phyloP scores from a whole-genome alignment of 805 yeast genomes.

The Suhomyces xylopsoci region DNA sequence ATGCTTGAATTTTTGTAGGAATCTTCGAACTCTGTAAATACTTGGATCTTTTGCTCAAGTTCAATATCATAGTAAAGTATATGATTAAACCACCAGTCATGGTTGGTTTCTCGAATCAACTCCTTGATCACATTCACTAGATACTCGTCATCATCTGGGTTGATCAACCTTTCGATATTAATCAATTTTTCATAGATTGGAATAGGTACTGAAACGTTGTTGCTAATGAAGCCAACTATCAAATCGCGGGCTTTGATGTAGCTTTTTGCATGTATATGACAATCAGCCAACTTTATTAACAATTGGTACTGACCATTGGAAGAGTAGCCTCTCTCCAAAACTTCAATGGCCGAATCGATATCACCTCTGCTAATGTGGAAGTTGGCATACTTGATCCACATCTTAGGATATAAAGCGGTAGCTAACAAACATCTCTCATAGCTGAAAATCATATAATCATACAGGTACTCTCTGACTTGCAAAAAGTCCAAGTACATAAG shows the following conservation, averaged over 20 bases:
- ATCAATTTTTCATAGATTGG: slow-evolving; percentile 42
- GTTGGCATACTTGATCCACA: slow-evolving; percentile 52
- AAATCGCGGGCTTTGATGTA: slow-evolving; percentile 35
- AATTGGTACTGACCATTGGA: slow-evolving; percentile 25
- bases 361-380: slow-evolving; percentile 29
- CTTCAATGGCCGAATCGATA: slow-evolving; percentile 35
- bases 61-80: slow-evolving; percentile 24
- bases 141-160: slow-evolving; percentile 22
- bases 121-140: slow-evolving; percentile 24
- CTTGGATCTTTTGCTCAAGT: slow-evolving; percentile 12
- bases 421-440: slow-evolving; percentile 50
- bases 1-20: slow-evolving; percentile 8
- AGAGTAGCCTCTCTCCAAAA: slow-evolving; percentile 36
- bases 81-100: slow-evolving; percentile 36
- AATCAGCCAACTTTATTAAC: slow-evolving; percentile 42
- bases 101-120: slow-evolving; percentile 29
- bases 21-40: slow-evolving; percentile 24
- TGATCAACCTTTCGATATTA: slow-evolving; percentile 37
- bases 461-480: slow-evolving; percentile 37
- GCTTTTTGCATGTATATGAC: slow-evolving; percentile 39
- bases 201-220: slow-evolving; percentile 23
- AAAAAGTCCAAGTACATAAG: slow-evolving; percentile 53
- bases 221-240: slow-evolving; percentile 25
- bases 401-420: slow-evolving; percentile 41
- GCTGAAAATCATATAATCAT: slow-evolving; percentile 23